A percentile compares a stretch with the other conserved stretches of the same genome.
These are phyloP conservation scores for Henckelia pumila DNA, from an alignment of 257 asterid species.

Conservation along the genomic window DNA sequence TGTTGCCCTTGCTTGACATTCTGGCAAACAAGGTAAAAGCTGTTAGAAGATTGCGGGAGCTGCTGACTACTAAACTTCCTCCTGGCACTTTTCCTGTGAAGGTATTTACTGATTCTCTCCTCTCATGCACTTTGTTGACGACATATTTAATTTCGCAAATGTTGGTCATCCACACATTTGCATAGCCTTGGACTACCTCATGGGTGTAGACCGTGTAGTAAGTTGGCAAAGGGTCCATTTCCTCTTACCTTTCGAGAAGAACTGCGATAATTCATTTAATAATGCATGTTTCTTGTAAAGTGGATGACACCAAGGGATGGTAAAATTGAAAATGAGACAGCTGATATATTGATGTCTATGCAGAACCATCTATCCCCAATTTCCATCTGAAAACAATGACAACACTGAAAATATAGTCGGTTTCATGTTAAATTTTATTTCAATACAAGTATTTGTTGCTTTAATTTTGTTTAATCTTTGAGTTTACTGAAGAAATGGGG, in stretches of 20 bases:
- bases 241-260: background rate
- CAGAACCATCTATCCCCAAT: background rate
- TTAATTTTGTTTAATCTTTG: too few species aligned
- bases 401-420: too few species aligned
- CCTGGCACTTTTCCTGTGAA: constrained; percentile 92
- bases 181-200: background rate
- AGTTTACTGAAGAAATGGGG: background rate
- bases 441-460: too few species aligned
- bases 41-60: constrained; percentile 91
- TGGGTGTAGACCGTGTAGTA: background rate
- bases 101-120: constrained; percentile 45
- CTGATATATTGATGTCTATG: background rate
- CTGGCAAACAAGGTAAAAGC: constrained; percentile 98
- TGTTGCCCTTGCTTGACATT: constrained; percentile 93
- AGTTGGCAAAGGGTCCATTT: background rate
- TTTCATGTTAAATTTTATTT: too few species aligned
- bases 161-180: constrained; percentile 4
- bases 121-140: constrained; percentile 16
- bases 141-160: background rate
- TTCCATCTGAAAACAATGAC: too few species aligned
- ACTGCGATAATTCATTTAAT: background rate
- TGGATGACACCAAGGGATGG: background rate
- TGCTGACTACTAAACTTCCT: constrained; percentile 93
- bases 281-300: background rate
- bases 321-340: background rate